These are phyloP conservation scores for Myrica gale DNA, from an alignment of 306 rosid species.

Conservation along the genomic window DNA sequence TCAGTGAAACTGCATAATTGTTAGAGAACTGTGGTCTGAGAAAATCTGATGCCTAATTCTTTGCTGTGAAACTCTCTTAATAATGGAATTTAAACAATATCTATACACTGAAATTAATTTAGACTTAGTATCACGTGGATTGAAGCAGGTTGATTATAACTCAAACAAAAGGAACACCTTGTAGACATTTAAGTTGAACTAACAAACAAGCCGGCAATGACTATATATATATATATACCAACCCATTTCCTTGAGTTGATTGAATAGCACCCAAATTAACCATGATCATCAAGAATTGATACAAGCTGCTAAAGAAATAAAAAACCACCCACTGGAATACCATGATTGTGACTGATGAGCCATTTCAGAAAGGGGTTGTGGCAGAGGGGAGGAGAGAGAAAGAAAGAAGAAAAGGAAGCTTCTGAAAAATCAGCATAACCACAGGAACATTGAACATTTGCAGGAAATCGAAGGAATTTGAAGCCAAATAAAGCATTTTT, in stretches of 20 bases:
- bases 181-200: background rate
- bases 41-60: background rate
- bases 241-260: constrained; percentile 3
- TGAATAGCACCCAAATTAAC: background rate
- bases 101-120: background rate
- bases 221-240: too few relatives aligned
- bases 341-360: background rate
- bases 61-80: background rate
- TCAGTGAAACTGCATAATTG: background rate
- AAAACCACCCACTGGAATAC: background rate
- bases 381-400: background rate
- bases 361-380: background rate
- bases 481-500: background rate
- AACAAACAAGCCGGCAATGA: background rate
- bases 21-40: background rate
- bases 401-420: background rate
- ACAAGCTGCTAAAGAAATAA: background rate
- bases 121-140: background rate
- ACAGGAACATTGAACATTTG: background rate
- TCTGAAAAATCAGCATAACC: background rate
- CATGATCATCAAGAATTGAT: background rate
- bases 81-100: background rate
- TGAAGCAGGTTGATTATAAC: background rate
- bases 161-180: background rate
- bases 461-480: background rate